phyloP scores from a whole-genome alignment of 164 flowering plant species.

The Vitis labrusca region DNA sequence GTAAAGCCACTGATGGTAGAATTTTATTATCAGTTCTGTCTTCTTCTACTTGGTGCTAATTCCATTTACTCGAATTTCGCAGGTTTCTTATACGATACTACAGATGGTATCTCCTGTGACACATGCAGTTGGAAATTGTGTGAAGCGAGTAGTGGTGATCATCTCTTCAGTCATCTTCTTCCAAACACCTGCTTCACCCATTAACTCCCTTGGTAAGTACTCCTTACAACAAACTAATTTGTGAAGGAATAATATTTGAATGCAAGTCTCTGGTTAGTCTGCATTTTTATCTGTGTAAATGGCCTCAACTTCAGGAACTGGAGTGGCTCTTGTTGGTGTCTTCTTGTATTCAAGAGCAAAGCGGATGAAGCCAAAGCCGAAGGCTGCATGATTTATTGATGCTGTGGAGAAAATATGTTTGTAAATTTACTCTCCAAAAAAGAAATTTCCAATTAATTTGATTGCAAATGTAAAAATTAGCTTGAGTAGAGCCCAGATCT shows the following conservation, averaged over 20 bases:
- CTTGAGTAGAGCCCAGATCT: too few relatives aligned
- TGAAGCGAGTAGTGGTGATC: conserved; percentile 59
- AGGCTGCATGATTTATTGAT: conserved; percentile 12
- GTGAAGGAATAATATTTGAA: too few relatives aligned
- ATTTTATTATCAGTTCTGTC: too few relatives aligned
- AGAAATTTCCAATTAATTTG: too few relatives aligned
- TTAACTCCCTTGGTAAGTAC: conserved; percentile 47
- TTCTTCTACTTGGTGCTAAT: background rate
- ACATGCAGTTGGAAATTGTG: conserved; percentile 56
- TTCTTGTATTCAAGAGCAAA: conserved; percentile 53
- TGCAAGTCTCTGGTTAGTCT: too few relatives aligned
- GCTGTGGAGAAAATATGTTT: too few relatives aligned
- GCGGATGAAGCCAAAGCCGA: conserved; percentile 34
- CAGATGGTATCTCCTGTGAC: conserved; percentile 57
- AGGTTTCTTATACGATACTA: conserved; percentile 57
- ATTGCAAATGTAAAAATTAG: too few relatives aligned
- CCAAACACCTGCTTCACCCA: conserved; percentile 43
- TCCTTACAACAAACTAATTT: too few relatives aligned
- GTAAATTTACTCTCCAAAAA: background rate
- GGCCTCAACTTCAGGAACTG: conserved; percentile 42
- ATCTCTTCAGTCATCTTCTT: conserved; percentile 57
- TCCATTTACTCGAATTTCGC: conserved; percentile 10
- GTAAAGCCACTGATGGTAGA: too few relatives aligned
- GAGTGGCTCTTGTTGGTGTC: conserved; percentile 51
- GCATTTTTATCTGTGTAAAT: background rate